Evolutionary conservation across 2,329 filamentous ascomycete genomes (phyloP).

Genomic region (Sporothrix inflata): DNA sequence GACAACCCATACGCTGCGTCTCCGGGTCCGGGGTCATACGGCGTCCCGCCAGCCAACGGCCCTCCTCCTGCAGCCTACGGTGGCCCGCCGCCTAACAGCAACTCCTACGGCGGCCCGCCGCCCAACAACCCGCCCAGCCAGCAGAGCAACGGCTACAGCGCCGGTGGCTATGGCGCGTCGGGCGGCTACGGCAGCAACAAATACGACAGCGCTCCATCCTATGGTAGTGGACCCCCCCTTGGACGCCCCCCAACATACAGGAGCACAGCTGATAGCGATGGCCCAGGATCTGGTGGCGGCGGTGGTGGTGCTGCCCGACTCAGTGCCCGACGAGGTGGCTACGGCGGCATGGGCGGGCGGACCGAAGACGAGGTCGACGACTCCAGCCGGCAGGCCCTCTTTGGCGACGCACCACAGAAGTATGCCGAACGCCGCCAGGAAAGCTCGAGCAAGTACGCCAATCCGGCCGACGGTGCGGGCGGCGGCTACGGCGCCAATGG

Average conservation of each 20-base stretch:
- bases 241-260: conserved; percentile 33
- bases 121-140: conserved; percentile 31
- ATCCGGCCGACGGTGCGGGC: conserved; percentile 46
- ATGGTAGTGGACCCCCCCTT: conserved; percentile 26
- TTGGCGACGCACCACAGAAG: conserved; percentile 58
- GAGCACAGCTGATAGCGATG: conserved; percentile 32
- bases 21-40: not conserved
- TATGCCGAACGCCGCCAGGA: conserved; percentile 49
- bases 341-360: conserved; percentile 59
- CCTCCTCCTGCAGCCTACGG: not conserved
- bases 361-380: conserved; percentile 49
- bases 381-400: conserved; percentile 64
- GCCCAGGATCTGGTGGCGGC: conserved; percentile 28
- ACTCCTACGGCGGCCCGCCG: conserved; percentile 14
- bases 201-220: conserved; percentile 49
- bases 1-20: conserved; percentile 23
- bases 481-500: conserved; percentile 13
- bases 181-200: conserved; percentile 57
- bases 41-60: not conserved
- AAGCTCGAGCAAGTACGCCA: not conserved
- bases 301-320: conserved; percentile 9
- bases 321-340: conserved; percentile 56
- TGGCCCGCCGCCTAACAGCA: conserved; percentile 14
- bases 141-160: conserved; percentile 53
- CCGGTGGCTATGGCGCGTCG: conserved; percentile 56